Base-by-base conservation (phyloP, 148 eudicot species). In the Silene uniflora region DNA sequence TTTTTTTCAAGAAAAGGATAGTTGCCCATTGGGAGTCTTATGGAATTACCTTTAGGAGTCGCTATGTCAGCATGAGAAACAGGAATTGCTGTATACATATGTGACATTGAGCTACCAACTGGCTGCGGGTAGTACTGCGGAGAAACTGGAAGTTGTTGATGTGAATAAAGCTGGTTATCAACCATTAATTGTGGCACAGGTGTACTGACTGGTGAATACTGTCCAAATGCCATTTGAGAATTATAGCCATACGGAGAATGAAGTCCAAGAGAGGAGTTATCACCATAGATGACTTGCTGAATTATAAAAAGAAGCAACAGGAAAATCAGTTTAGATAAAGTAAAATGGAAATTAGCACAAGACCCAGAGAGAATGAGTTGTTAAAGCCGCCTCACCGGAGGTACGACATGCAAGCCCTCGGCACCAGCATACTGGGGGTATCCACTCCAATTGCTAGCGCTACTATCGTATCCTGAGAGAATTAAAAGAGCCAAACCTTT, bases 221-320 rank as follows among this genome's bases (percentile, higher is more conserved):
- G 99, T 44, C 98, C 99, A 80, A 86, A 96, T 47, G 94, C 91
- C 97, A 91, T 86, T 71, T 90, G 96, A 42, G 87, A 61, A 81
- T 89, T 96, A 73, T 83, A 88, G 76, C 97, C 90, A 79, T 90
- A 91, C 4, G 91, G 88, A 66, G 98, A 87, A 77, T 86, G 95
- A 75, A 87, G 78, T 58, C 86, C 84, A 74, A 92, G 87, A 23
- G 96, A 89, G 56, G 97, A 63, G 75, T 91, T 92, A 39, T 92
- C 97, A 76, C 89, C 88, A 84, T 80, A 91, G 77, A 92, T 86
- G 52, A 88, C 94, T 96, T 89, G 75, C 73, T 47, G 59, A 27
- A 76, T 77, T 27, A 72, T 49, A 72, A 74, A 79, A 73, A 49
- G 75, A 32, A 52, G 42, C 12, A 12, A 68, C 54, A 74, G 25